Evolutionary conservation across 148 eudicot species (phyloP).

Genomic region (Fagopyrum esculentum): DNA sequence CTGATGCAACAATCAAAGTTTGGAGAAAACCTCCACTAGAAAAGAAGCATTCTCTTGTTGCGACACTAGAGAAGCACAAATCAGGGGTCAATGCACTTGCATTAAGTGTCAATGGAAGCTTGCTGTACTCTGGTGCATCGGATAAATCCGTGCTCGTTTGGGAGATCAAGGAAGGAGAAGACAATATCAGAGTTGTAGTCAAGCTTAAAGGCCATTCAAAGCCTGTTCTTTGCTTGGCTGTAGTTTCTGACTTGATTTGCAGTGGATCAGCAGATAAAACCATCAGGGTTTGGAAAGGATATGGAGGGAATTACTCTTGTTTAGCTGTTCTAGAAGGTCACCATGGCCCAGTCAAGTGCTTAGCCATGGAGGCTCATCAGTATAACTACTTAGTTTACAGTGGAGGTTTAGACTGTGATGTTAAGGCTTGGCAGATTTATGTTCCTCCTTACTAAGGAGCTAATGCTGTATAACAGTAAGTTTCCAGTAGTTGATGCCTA

Average conservation of each 20-base stretch:
- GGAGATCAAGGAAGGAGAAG: slow-evolving; percentile 35
- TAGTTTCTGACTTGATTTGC: slow-evolving; percentile 37
- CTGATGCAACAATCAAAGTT: slow-evolving; percentile 66
- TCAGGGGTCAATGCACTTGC: slow-evolving; percentile 81
- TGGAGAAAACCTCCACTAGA: slow-evolving; percentile 47
- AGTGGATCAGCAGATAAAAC: slow-evolving; percentile 90
- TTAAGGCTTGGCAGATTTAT: slow-evolving; percentile 76
- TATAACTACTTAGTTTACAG: slow-evolving; percentile 50
- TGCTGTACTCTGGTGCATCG: slow-evolving; percentile 72
- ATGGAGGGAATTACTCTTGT: slow-evolving; percentile 42
- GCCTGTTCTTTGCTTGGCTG: slow-evolving; percentile 58
- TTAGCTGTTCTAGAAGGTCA: slow-evolving; percentile 75
- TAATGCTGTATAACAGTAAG: background rate
- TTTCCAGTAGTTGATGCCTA: background rate
- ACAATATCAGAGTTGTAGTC: slow-evolving; percentile 37
- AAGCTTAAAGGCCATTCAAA: slow-evolving; percentile 62
- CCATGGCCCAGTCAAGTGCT: slow-evolving; percentile 72
- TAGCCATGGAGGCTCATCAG: slow-evolving; percentile 33
- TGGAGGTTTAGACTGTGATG: slow-evolving; percentile 73
- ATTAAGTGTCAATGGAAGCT: slow-evolving; percentile 42
- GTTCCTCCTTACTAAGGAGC: slow-evolving; percentile 23
- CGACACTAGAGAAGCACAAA: slow-evolving; percentile 49
- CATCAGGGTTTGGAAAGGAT: slow-evolving; percentile 69
- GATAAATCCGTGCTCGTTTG: slow-evolving; percentile 64
- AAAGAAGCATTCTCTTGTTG: slow-evolving; percentile 41